Conservation (phyloP, 2,329 filamentous ascomycete genomes). For the Sporothrix schenckii region DNA sequence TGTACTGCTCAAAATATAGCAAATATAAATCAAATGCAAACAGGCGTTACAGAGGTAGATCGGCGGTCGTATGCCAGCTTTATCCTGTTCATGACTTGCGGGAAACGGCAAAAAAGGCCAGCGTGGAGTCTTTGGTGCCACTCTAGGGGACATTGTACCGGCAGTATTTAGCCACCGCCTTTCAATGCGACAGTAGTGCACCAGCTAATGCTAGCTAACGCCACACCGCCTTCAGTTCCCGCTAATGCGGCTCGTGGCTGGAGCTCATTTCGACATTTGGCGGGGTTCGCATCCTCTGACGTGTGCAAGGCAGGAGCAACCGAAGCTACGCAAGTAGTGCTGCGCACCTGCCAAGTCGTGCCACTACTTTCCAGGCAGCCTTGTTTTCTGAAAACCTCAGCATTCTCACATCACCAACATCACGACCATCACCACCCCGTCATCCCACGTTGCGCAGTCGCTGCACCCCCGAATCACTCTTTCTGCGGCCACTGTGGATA, state of each 20-base stretch:
- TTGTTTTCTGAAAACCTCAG: constrained; percentile 21
- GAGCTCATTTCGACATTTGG: constrained; percentile 6
- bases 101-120: constrained; percentile 47
- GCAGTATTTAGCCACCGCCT: constrained; percentile 5
- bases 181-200: too few species aligned
- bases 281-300: too few species aligned
- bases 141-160: background rate
- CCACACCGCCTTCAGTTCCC: background rate
- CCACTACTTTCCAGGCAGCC: constrained; percentile 8
- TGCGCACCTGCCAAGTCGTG: constrained; percentile 13
- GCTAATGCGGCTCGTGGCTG: background rate
- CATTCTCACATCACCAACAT: background rate
- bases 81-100: background rate
- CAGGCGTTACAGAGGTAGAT: background rate
- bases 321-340: background rate
- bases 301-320: background rate
- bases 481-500: too few species aligned
- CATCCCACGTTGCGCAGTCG: too few species aligned
- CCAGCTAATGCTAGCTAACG: background rate
- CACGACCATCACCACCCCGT: too few species aligned
- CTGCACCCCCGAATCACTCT: background rate
- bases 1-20: background rate
- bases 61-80: background rate
- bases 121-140: constrained; percentile 45
- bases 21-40: background rate